phyloP scores from a whole-genome alignment of 805 yeast species.

The Wickerhamiella sergipiensis region DNA sequence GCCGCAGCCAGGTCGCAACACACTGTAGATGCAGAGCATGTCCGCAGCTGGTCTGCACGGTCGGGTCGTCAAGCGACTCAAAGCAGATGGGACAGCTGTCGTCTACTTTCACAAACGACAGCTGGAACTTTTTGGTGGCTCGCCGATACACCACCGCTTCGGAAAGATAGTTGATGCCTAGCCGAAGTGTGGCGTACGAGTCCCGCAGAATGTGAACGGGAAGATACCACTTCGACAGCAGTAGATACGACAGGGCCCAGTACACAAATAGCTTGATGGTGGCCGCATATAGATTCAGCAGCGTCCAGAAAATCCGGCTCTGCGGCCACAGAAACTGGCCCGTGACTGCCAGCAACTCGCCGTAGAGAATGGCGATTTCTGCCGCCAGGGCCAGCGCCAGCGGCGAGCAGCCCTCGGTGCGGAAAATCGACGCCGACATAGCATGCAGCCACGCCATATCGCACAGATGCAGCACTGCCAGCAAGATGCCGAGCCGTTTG shows the following conservation, averaged over 20 bases:
- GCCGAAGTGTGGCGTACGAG: constrained; percentile 3
- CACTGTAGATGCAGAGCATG: constrained; percentile 7
- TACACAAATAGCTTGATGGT: constrained; percentile 5
- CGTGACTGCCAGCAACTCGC: constrained; percentile 6
- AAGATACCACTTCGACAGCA: constrained; percentile 6
- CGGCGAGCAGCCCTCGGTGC: constrained; percentile 4
- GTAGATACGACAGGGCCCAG: constrained; percentile 3
- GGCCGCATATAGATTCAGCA: neutral
- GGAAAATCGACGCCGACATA: constrained; percentile 3
- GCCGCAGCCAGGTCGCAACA: constrained; percentile 4
- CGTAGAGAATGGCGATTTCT: constrained; percentile 8
- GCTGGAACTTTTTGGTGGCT: constrained; percentile 1
- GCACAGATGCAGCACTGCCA: constrained; percentile 3
- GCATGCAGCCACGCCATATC: constrained; percentile 10
- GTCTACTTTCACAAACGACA: neutral
- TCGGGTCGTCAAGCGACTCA: neutral
- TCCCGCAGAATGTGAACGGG: constrained; percentile 9
- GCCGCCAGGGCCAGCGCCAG: constrained; percentile 7
- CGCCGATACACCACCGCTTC: constrained; percentile 5
- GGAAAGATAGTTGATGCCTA: neutral
- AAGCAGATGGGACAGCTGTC: constrained; percentile 7
- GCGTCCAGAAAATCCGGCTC: neutral
- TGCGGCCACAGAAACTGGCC: constrained; percentile 2
- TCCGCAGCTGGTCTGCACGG: constrained; percentile 4
- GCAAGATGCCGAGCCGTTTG: neutral